Evolutionary conservation across 2,329 filamentous ascomycete species (phyloP).

Genomic region (Fusarium keratoplasticum): DNA sequence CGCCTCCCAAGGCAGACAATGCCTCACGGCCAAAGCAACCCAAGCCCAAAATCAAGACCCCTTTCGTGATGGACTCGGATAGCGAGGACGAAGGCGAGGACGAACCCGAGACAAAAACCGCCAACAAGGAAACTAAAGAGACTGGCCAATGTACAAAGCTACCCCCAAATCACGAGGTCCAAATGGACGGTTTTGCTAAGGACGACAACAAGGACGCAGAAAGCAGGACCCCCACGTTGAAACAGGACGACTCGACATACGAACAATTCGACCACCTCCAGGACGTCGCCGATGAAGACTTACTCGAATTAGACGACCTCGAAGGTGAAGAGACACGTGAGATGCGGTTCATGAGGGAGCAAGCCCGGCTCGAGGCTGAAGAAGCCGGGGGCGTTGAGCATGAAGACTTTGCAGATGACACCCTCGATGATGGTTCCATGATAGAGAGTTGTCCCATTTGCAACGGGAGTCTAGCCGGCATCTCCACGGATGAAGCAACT

Average conservation of each 20-base stretch:
- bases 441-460: constrained; percentile 80
- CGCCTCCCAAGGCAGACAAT: constrained; percentile 49
- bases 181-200: constrained; percentile 40
- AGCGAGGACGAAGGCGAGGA: constrained; percentile 55
- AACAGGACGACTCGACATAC: constrained; percentile 47
- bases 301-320: constrained; percentile 63
- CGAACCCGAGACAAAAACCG: background rate
- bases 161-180: constrained; percentile 33
- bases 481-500: constrained; percentile 75
- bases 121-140: constrained; percentile 11
- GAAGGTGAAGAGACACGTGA: constrained; percentile 75
- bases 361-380: constrained; percentile 73
- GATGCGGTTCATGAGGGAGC: constrained; percentile 80
- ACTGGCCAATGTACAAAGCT: constrained; percentile 39
- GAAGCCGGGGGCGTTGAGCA: constrained; percentile 58
- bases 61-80: constrained; percentile 79
- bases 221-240: constrained; percentile 32
- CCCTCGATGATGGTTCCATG: constrained; percentile 47
- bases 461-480: constrained; percentile 68
- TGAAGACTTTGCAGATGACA: constrained; percentile 51
- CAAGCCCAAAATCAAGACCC: constrained; percentile 50
- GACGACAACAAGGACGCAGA: constrained; percentile 31
- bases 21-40: constrained; percentile 26
- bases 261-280: constrained; percentile 52
- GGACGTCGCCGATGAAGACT: constrained; percentile 61